Evolutionary conservation across 441 rosid species (phyloP).

Genomic region (Populus trichocarpa): DNA sequence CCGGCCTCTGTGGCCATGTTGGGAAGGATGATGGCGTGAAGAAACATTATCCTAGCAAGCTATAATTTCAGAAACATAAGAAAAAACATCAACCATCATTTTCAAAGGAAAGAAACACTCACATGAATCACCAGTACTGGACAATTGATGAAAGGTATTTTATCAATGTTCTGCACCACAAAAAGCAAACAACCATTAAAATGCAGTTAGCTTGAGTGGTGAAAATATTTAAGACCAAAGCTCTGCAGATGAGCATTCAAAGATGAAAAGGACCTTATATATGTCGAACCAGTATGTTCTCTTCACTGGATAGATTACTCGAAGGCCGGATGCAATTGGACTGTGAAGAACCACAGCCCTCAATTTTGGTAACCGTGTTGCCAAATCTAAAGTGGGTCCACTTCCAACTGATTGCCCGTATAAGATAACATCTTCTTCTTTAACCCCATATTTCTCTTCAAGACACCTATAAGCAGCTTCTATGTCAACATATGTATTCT

Average conservation of each 20-base stretch:
- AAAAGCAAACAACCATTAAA: conserved; percentile 21
- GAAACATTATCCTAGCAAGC: neutral
- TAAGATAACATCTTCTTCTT: conserved; percentile 80
- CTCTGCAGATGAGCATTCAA: neutral
- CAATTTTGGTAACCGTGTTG: conserved; percentile 57
- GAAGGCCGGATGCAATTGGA: conserved; percentile 84
- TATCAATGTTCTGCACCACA: conserved; percentile 73
- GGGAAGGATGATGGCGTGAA: neutral
- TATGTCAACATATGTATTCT: conserved; percentile 80
- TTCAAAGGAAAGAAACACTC: conserved; percentile 24
- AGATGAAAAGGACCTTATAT: conserved; percentile 50
- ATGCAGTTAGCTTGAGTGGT: neutral
- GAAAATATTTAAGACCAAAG: neutral
- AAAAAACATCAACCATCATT: neutral
- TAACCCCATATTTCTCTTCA: conserved; percentile 65
- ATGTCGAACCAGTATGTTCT: conserved; percentile 94
- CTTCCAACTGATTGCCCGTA: conserved; percentile 97
- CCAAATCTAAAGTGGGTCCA: conserved; percentile 90
- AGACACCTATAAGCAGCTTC: conserved; percentile 85
- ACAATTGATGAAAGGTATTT: conserved; percentile 70
- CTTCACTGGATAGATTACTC: conserved; percentile 92
- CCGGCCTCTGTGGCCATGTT: neutral
- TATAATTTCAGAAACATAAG: neutral
- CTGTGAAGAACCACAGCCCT: conserved; percentile 97
- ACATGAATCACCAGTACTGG: conserved; percentile 85